Percentiles rank a stretch among this genome's conserved stretches.
These are phyloP conservation scores for Suhomyces yuchorum DNA, from an alignment of 1,139 yeast species.

Conservation along the genomic window DNA sequence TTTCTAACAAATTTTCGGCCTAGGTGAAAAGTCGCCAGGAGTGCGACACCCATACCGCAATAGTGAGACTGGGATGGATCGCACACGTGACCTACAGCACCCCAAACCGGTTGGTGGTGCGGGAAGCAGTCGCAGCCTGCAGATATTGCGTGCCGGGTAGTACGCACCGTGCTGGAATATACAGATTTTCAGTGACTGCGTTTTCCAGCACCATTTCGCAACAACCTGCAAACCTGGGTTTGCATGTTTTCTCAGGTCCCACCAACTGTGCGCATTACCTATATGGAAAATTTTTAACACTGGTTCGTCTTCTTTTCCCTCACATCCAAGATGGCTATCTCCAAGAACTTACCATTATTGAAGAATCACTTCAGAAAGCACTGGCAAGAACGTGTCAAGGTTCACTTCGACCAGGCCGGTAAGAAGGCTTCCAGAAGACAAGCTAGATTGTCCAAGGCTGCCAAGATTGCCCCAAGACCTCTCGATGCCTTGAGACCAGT, in stretches of 20 bases:
- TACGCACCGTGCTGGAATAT: conserved; percentile 8
- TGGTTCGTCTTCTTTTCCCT: conserved; percentile 10
- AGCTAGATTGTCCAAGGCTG: conserved; percentile 93
- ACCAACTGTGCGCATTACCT: conserved; percentile 11
- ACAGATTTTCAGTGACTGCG: conserved; percentile 12
- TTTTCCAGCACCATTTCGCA: conserved; percentile 7
- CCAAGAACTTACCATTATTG: conserved; percentile 97
- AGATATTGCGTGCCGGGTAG: neutral
- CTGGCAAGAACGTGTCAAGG: conserved; percentile 99
- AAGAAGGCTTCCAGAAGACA: conserved; percentile 96
- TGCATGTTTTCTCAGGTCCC: conserved; percentile 9
- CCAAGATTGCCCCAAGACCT: conserved; percentile 96
- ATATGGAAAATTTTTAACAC: conserved; percentile 15
- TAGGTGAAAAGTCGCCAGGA: conserved; percentile 14
- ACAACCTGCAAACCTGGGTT: conserved; percentile 7
- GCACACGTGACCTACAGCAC: conserved; percentile 4
- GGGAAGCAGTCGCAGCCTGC: neutral
- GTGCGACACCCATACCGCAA: conserved; percentile 12
- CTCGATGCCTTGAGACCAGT: conserved; percentile 95
- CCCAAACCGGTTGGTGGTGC: neutral
- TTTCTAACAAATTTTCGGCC: conserved; percentile 16
- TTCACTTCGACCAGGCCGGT: conserved; percentile 99
- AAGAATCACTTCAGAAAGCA: conserved; percentile 97
- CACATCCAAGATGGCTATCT: conserved; percentile 68
- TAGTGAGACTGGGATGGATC: neutral